Base-by-base conservation (phyloP, 768 basidiomycete genomes). In the Amanita polypyramis region DNA sequence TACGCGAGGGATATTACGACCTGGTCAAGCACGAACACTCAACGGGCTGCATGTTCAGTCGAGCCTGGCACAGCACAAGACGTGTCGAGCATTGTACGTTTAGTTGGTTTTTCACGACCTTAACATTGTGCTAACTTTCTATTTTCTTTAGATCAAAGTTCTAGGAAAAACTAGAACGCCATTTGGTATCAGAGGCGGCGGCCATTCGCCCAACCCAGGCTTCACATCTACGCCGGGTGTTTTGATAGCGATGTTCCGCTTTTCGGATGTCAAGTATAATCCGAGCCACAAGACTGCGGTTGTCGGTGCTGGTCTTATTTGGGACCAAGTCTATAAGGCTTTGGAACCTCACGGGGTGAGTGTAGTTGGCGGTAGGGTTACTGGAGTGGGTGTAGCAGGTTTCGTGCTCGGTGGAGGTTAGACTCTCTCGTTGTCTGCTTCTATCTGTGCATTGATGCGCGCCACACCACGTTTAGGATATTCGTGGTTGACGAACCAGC, bases 151-250 rank as follows among this genome's bases (percentile, higher is more conserved):
- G 79, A 67, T 81, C 29, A 55, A 60, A 46, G 71, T 78, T 33
- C 47, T 81, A 2, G 72, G 65, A 2, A 57, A 55, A 12, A 71
- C 66, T 0, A 47, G 56, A 23, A 77, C 74, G 1, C 69, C 76
- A 1, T 81, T 82, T 51, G 79, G 78, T 9, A 70, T 82, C 45
- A 82, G 79, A 58, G 73, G 79, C n/a, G 80, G 77, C 12, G 80
- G 80, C 0, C 80, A 82, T 57, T 51, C 73, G 0, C 54, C 68
- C 2, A 80, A 79, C 54, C 71, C 67, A 0, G 72, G 72, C 1
- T 80, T 80, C 51, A 78, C 78, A 0, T 82, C 82, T 0, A 82
- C 80, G 0, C 51, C 57, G 1, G 80, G 79, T 27, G 70, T 83
- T 10, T 77, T 77, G 11, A 80, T 83, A 6, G 61, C 74, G 6